These are phyloP conservation scores for Scolecobasidium constrictum DNA, from an alignment of 2,329 filamentous ascomycete species.

Conservation along the genomic window DNA sequence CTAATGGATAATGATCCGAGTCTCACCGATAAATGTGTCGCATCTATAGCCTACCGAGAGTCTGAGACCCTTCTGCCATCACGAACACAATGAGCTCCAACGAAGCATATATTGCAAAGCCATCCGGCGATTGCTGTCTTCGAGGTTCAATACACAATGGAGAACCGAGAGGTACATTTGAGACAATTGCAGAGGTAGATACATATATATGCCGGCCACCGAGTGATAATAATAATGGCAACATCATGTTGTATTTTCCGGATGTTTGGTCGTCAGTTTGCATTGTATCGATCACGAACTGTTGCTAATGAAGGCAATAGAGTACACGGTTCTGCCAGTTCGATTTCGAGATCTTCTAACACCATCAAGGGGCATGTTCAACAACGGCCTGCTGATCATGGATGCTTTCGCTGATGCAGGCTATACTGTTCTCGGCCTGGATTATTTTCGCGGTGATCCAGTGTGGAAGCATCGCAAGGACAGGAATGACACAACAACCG, in stretches of 20 bases:
- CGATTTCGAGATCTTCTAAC: too few relatives aligned
- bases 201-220: conserved; percentile 26
- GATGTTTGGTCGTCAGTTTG: too few relatives aligned
- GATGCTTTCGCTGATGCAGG: conserved; percentile 36
- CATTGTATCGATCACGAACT: too few relatives aligned
- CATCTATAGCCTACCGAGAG: too few relatives aligned
- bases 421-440: conserved; percentile 31
- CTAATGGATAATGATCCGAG: too few relatives aligned
- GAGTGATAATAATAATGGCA: conserved; percentile 24
- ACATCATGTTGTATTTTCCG: conserved; percentile 35
- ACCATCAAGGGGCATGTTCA: conserved; percentile 35
- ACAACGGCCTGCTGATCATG: conserved; percentile 34
- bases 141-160: conserved; percentile 30
- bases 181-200: conserved; percentile 24
- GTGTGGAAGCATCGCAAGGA: conserved; percentile 30
- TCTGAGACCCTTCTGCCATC: too few relatives aligned
- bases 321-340: too few relatives aligned
- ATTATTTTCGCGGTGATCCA: conserved; percentile 37
- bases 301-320: too few relatives aligned
- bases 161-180: conserved; percentile 23
- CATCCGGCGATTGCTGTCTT: conserved; percentile 28
- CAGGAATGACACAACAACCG: conserved; percentile 18
- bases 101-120: conserved; percentile 18
- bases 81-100: too few relatives aligned
- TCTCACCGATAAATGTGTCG: too few relatives aligned